Evolutionary conservation across 768 basidiomycete genomes (phyloP).

Genomic region (Leucosporidium yakuticum): DNA sequence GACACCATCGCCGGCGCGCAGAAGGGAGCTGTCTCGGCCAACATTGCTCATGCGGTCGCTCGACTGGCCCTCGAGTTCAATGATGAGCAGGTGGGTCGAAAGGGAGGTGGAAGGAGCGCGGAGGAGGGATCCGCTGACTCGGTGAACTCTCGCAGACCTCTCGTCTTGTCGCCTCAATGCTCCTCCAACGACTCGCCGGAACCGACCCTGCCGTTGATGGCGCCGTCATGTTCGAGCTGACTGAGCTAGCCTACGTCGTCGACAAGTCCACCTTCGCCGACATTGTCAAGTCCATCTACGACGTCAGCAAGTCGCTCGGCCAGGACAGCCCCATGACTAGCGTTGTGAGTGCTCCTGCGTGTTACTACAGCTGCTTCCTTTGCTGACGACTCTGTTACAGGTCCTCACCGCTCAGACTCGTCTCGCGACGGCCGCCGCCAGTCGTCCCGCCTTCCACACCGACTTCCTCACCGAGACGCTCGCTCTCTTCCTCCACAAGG

Average conservation of each 20-base stretch:
- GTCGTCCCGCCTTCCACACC: slow-evolving; percentile 69
- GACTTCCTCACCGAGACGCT: slow-evolving; percentile 78
- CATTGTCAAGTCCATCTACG: slow-evolving; percentile 74
- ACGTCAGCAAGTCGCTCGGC: slow-evolving; percentile 56
- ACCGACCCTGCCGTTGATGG: slow-evolving; percentile 68
- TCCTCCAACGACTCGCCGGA: slow-evolving; percentile 22
- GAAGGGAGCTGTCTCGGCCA: not conserved
- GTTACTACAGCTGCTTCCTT: too few species aligned
- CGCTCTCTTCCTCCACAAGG: slow-evolving; percentile 76
- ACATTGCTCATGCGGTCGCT: slow-evolving; percentile 4
- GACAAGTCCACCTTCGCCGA: slow-evolving; percentile 72
- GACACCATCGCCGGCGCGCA: not conserved
- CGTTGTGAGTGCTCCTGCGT: too few species aligned
- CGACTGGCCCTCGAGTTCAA: not conserved
- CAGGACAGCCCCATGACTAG: too few species aligned
- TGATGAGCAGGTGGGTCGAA: not conserved
- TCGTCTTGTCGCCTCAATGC: slow-evolving; percentile 18
- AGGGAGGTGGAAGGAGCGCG: too few species aligned
- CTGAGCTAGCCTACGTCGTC: slow-evolving; percentile 76
- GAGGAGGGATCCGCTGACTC: not conserved
- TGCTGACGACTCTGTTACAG: slow-evolving; percentile 43
- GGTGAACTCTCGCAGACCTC: not conserved
- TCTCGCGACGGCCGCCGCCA: slow-evolving; percentile 55
- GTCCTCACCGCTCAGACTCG: slow-evolving; percentile 85
- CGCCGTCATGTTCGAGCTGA: slow-evolving; percentile 83